Evolutionary conservation across 2,329 filamentous ascomycete genomes (phyloP).

Genomic region (Phoma sp.): DNA sequence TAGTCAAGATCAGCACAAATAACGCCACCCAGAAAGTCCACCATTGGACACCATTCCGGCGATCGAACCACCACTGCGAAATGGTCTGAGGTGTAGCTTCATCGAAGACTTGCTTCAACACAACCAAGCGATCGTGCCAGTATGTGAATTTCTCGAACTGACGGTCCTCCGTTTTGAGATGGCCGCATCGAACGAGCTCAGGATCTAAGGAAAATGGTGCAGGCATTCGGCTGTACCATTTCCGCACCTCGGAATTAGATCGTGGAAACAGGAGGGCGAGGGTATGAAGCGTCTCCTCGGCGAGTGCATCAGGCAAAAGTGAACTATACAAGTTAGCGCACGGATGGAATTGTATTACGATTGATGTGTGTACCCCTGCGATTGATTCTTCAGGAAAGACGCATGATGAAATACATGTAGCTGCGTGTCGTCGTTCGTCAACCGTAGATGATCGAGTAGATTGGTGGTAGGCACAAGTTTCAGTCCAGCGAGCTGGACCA

Average conservation of each 20-base stretch:
- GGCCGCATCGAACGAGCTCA: conserved; percentile 33
- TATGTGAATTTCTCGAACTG: conserved; percentile 43
- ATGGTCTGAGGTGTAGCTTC: conserved; percentile 45
- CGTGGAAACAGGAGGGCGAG: conserved; percentile 49
- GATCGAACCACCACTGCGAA: conserved; percentile 54
- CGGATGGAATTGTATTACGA: too few relatives aligned
- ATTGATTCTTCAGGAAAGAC: conserved; percentile 39
- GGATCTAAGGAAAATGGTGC: conserved; percentile 32
- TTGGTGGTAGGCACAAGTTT: conserved; percentile 51
- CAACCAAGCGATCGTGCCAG: conserved; percentile 54
- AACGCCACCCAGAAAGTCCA: conserved; percentile 57
- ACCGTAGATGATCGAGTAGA: conserved; percentile 50
- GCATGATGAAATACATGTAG: conserved; percentile 52
- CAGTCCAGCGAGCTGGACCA: conserved; percentile 46
- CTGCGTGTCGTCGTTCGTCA: conserved; percentile 49
- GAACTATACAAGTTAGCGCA: neutral
- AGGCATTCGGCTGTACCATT: conserved; percentile 26
- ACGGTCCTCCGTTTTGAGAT: conserved; percentile 42
- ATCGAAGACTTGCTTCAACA: conserved; percentile 53
- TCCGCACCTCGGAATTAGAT: conserved; percentile 22
- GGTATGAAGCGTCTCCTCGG: conserved; percentile 49
- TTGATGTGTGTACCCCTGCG: conserved; percentile 17
- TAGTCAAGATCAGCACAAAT: conserved; percentile 44
- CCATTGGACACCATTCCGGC: conserved; percentile 53
- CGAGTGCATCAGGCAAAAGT: conserved; percentile 40